Evolutionary conservation across 805 yeast species (phyloP).

Genomic region (Yamadazyma ubonensis): DNA sequence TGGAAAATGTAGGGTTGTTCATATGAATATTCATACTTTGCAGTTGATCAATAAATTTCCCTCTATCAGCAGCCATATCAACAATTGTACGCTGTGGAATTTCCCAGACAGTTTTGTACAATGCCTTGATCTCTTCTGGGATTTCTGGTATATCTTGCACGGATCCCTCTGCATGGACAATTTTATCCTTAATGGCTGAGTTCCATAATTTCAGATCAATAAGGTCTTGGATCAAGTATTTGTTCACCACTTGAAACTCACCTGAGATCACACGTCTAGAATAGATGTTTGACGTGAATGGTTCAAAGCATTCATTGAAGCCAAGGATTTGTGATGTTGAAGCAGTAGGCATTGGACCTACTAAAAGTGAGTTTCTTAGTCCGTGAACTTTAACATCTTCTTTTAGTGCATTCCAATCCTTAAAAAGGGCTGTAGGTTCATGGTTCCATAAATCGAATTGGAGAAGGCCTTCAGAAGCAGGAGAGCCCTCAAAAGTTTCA

Average conservation of each 20-base stretch:
- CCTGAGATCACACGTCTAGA: constrained; percentile 90
- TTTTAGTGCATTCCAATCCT: constrained; percentile 77
- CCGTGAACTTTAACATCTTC: constrained; percentile 61
- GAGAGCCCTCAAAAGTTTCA: constrained; percentile 76
- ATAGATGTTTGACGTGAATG: constrained; percentile 89
- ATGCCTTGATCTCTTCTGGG: constrained; percentile 68
- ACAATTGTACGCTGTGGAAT: constrained; percentile 80
- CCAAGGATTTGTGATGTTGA: constrained; percentile 96
- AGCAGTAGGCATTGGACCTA: constrained; percentile 98
- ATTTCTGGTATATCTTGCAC: constrained; percentile 71
- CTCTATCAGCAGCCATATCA: constrained; percentile 82
- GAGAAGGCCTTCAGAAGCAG: constrained; percentile 79
- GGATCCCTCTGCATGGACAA: constrained; percentile 80
- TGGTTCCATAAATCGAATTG: constrained; percentile 88
- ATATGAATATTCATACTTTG: constrained; percentile 46
- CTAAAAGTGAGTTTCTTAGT: constrained; percentile 78
- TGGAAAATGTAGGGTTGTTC: constrained; percentile 36
- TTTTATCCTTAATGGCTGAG: constrained; percentile 71
- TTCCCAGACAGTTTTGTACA: constrained; percentile 98
- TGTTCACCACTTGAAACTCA: constrained; percentile 90
- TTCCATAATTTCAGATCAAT: constrained; percentile 83
- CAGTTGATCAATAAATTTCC: constrained; percentile 61
- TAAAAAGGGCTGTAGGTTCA: constrained; percentile 73
- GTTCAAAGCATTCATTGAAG: constrained; percentile 93
- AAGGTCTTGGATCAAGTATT: constrained; percentile 78